phyloP scores from a whole-genome alignment of 23 red algal genomes.

The Porphyridium purpureum region DNA sequence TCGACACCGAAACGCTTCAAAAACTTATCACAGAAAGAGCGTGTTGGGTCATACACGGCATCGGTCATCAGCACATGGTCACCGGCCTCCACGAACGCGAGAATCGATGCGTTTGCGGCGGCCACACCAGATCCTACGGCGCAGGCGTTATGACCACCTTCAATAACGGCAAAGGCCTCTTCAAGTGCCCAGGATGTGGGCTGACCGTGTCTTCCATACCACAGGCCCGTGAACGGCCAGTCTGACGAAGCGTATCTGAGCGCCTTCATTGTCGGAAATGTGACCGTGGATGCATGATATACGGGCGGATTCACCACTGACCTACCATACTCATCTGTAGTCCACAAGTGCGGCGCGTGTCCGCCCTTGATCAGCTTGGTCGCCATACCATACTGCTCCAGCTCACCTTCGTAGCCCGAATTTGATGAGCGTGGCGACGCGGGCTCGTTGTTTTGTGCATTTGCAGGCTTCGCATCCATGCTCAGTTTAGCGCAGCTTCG shows the following conservation, averaged over 20 bases:
- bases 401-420: neutral
- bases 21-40: constrained; percentile 78
- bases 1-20: constrained; percentile 72
- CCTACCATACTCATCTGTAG: constrained; percentile 70
- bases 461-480: too few species aligned
- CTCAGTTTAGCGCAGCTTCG: too few species aligned
- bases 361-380: constrained; percentile 72
- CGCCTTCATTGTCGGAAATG: constrained; percentile 52
- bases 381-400: constrained; percentile 5
- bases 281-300: constrained; percentile 84
- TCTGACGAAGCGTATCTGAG: constrained; percentile 50
- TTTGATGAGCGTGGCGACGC: too few species aligned
- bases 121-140: constrained; percentile 77
- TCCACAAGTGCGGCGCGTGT: constrained; percentile 60
- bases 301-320: constrained; percentile 93
- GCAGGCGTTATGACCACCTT: constrained; percentile 90
- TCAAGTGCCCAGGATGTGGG: constrained; percentile 91
- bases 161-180: constrained; percentile 80
- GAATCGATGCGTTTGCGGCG: constrained; percentile 66
- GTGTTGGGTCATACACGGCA: constrained; percentile 86
- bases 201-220: constrained; percentile 92
- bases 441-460: too few species aligned
- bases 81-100: constrained; percentile 77
- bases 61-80: constrained; percentile 91
- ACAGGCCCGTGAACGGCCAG: constrained; percentile 93